Percentiles rank a stretch among this genome's conserved stretches.
Evolutionary conservation across 177 flowering plant species (phyloP).

Genomic region (Vitis hybrid): DNA sequence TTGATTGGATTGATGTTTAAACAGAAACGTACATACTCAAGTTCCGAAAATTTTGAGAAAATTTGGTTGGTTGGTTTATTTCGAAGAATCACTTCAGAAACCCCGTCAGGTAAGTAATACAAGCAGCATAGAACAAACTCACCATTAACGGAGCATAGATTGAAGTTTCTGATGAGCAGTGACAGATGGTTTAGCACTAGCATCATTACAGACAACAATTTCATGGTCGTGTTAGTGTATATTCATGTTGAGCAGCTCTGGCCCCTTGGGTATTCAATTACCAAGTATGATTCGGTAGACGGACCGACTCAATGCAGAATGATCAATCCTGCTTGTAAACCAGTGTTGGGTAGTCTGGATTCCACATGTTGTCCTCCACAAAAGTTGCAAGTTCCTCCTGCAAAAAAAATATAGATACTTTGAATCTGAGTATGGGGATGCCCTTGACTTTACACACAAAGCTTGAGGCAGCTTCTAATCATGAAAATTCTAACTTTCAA

Average conservation of each 20-base stretch:
- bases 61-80: too few species aligned
- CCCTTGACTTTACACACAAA: too few species aligned
- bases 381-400: slow-evolving; percentile 69
- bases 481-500: too few species aligned
- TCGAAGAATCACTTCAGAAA: too few species aligned
- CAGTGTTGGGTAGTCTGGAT: slow-evolving; percentile 78
- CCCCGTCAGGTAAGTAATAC: too few species aligned
- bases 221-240: not conserved
- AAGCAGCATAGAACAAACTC: too few species aligned
- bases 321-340: slow-evolving; percentile 66
- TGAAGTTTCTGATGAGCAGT: not conserved
- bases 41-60: too few species aligned
- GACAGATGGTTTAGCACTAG: not conserved
- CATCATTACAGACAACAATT: not conserved
- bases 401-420: slow-evolving; percentile 10
- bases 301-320: not conserved
- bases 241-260: not conserved
- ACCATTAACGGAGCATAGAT: not conserved
- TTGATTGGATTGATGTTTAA: too few species aligned
- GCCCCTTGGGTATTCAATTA: not conserved
- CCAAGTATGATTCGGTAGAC: not conserved
- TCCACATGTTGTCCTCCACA: slow-evolving; percentile 90
- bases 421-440: too few species aligned
- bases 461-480: too few species aligned
- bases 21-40: too few species aligned